Evolutionary conservation across 768 basidiomycete genomes (phyloP).

Genomic region (Gloeopeniophorella convolvens): DNA sequence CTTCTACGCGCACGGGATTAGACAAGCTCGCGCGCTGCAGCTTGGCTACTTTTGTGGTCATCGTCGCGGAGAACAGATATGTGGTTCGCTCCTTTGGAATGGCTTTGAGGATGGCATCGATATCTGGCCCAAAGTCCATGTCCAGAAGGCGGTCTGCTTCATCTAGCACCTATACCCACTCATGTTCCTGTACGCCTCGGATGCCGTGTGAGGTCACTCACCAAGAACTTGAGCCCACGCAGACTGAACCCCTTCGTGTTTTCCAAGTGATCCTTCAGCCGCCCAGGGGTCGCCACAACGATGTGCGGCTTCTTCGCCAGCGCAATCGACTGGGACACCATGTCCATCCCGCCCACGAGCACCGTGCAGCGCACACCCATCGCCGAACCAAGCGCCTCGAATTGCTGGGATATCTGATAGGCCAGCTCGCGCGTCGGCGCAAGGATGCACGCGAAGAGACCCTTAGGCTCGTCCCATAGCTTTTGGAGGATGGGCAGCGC

Average conservation of each 20-base stretch:
- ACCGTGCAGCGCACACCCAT: conserved; percentile 91
- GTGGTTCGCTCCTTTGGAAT: conserved; percentile 93
- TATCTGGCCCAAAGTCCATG: conserved; percentile 92
- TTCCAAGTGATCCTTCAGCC: conserved; percentile 89
- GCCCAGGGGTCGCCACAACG: conserved; percentile 91
- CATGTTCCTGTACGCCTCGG: not conserved
- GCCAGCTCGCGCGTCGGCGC: conserved; percentile 98
- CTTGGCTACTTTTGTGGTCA: conserved; percentile 98
- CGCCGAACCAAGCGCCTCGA: conserved; percentile 83
- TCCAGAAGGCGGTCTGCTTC: conserved; percentile 95
- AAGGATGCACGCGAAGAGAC: conserved; percentile 87
- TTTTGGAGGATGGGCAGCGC: conserved; percentile 94
- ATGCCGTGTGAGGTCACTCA: conserved; percentile 32
- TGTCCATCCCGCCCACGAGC: conserved; percentile 94
- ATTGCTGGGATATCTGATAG: conserved; percentile 96
- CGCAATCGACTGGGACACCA: conserved; percentile 83
- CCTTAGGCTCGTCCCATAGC: conserved; percentile 92
- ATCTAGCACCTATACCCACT: conserved; percentile 71
- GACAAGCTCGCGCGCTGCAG: conserved; percentile 88
- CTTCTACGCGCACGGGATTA: conserved; percentile 92
- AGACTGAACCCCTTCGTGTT: conserved; percentile 96
- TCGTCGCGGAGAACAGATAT: conserved; percentile 95
- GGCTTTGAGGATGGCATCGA: conserved; percentile 94
- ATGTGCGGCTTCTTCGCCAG: conserved; percentile 93
- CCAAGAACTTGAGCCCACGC: conserved; percentile 79